Evolutionary conservation across 257 asterid species (phyloP), one percentile per base, ranked within the genome.

Genomic region (Solanum rostratum): DNA sequence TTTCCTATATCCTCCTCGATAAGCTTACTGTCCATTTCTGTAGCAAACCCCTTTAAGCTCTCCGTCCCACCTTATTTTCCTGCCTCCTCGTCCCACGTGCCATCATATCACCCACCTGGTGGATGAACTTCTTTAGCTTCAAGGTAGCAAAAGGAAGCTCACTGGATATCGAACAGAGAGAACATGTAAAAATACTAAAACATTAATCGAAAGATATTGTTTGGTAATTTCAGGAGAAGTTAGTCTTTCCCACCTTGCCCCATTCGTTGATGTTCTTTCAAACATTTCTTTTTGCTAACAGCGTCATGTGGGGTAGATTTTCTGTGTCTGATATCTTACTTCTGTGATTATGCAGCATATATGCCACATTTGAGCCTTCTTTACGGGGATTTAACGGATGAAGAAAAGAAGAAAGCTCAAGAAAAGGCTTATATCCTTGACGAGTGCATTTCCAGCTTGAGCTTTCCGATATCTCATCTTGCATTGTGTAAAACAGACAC

Each of bases 291-390:
- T 80, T 43, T 33, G 39, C 73, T 9, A 59, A 37, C 19, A 83
- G 19, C 14, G 20, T 46, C 29, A 12, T 45, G 10, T 82, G 30
- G 27, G 50, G 30, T 83, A 24, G 10, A 49, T 83, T 63, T 65
- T 46, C 3, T 62, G 62, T 30, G 22, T 74, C 86, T 86, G 71
- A 87, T 53, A 12, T 43, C 19, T 79, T 60, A 54, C 22, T 53
- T 85, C 41, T 82, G 24, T 59, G 54, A 19, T 59, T 53, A 69
- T 87, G 87, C 92, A 97, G 99, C 97, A 59, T 97, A 94, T 86
- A 95, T 97, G 99, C 98, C 99, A 13, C 99, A 97, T 89, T 84
- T 97, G 89, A 97, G 98, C 93, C 90, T 97, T 80, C 90, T 97
- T 8, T 95, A 97, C 49, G 98, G 91, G 12, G 98, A 95, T 52